Percentiles rank a stretch among this genome's conserved stretches.
These are phyloP conservation scores for Anthracocystis panici-leucophaei DNA, from an alignment of 1,284 basidiomycete species.

Conservation along the genomic window DNA sequence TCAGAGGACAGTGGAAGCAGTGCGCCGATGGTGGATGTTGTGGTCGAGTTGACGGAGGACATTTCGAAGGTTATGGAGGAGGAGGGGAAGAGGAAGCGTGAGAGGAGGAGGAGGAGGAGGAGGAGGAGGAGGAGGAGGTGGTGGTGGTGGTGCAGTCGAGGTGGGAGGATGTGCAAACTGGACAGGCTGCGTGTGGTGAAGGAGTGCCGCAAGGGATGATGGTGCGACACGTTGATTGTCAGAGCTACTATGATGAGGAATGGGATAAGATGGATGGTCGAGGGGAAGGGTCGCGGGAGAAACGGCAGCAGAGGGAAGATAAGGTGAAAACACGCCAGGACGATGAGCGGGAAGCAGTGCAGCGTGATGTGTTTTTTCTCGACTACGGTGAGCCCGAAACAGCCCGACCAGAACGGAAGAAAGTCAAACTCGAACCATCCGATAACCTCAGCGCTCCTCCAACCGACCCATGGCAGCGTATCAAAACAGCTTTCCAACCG, in stretches of 20 bases:
- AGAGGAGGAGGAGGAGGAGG: neutral
- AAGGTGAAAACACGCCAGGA: neutral
- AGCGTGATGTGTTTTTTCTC: neutral
- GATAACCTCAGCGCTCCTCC: neutral
- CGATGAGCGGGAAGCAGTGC: neutral
- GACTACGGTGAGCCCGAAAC: constrained; percentile 9
- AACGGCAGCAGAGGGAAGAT: neutral
- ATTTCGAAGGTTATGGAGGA: too few relatives aligned
- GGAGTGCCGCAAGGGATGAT: constrained; percentile 10
- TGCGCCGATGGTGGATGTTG: too few relatives aligned
- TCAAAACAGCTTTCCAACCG: too few relatives aligned
- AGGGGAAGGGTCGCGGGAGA: neutral
- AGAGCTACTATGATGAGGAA: constrained; percentile 24
- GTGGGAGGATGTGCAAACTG: constrained; percentile 15
- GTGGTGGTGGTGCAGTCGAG: neutral
- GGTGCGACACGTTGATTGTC: constrained; percentile 29
- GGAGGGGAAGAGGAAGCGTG: neutral
- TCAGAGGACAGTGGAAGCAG: too few relatives aligned
- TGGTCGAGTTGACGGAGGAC: too few relatives aligned
- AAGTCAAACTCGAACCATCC: neutral
- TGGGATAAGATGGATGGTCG: constrained; percentile 8
- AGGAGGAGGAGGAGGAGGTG: too few relatives aligned
- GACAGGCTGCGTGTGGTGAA: constrained; percentile 9
- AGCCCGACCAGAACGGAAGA: constrained; percentile 1
- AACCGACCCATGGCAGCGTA: neutral